Evolutionary conservation across 768 basidiomycete genomes (phyloP).

Genomic region (Holtermanniella nyarrowii): DNA sequence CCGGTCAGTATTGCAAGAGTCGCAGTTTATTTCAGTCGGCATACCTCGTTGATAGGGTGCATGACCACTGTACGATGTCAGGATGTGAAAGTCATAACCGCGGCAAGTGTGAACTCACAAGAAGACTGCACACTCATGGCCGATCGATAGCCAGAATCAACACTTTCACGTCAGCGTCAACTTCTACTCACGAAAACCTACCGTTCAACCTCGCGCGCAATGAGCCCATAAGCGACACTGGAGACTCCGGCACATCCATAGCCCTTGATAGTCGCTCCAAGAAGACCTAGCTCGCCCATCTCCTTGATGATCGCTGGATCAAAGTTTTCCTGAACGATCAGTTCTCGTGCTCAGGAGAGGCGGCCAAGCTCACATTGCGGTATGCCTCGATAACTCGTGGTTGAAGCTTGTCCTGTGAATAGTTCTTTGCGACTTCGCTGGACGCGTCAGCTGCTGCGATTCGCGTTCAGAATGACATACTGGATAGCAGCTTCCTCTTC

Average conservation of each 20-base stretch:
- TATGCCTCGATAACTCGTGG: constrained; percentile 85
- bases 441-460: background rate
- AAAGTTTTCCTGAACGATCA: constrained; percentile 50
- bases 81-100: background rate
- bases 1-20: background rate
- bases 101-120: constrained; percentile 7
- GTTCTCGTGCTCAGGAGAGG: background rate
- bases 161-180: constrained; percentile 44
- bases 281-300: constrained; percentile 83
- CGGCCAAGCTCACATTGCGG: constrained; percentile 74
- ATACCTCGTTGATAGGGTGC: constrained; percentile 53
- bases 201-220: constrained; percentile 90
- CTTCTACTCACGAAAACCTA: constrained; percentile 26
- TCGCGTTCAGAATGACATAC: constrained; percentile 43
- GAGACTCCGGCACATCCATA: constrained; percentile 89
- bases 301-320: constrained; percentile 65
- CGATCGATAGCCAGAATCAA: constrained; percentile 93
- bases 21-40: background rate
- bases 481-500: constrained; percentile 85
- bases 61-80: constrained; percentile 56
- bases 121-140: constrained; percentile 92
- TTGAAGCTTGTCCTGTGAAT: constrained; percentile 59
- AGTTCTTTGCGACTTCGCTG: constrained; percentile 56
- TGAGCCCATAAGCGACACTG: constrained; percentile 85
- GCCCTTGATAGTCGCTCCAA: constrained; percentile 85